Evolutionary conservation across 2,329 filamentous ascomycete genomes (phyloP), one percentile per base, ranked within the genome.

Genomic region (Sphaerulina populicola): DNA sequence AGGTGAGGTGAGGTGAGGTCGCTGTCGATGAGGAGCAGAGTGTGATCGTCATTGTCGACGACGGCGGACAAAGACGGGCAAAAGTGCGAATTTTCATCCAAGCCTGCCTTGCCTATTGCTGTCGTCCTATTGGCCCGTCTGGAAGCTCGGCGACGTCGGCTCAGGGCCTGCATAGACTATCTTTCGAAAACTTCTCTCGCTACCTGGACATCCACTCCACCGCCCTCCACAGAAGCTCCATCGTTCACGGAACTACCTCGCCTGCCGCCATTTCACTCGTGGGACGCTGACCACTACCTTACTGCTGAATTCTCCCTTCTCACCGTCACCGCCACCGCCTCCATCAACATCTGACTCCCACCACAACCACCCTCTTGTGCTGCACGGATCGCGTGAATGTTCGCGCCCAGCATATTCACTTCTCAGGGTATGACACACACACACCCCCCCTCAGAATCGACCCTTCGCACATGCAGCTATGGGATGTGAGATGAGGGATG

Each of bases 341-440:
- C 12, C 45, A 15, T 5, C 45, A n/a, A 36, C 23, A 39, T 36
- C 6, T 29, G 9, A 10, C 12, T 42, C 23, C 40, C 5, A 23
- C n/a, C 21, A 15, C 10, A n/a, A 18, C 37, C 45, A 31, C 23
- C 23, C n/a, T 15, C 37, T 2, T 18, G 4, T 6, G n/a, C 45
- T 30, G 49, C 30, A 33, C 44, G 42, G 49, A 36, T 51, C 50
- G 53, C 51, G 52, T 57, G 55, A 51, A 62, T 76, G 73, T 71
- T 71, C 72, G 69, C 70, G 67, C 70, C 69, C 60, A 73, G 72
- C 62, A 67, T 69, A 66, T 76, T 74, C 66, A 76, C 74, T 68
- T 75, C 73, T 64, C 74, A 76, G 66, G 74, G 74, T 75, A 73
- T 60, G 72, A 55, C 49, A 31, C 47, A 43, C 38, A 18, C 18